Evolutionary conservation across 148 eudicot genomes (phyloP).

Genomic region (Dysphania ambrosioides): DNA sequence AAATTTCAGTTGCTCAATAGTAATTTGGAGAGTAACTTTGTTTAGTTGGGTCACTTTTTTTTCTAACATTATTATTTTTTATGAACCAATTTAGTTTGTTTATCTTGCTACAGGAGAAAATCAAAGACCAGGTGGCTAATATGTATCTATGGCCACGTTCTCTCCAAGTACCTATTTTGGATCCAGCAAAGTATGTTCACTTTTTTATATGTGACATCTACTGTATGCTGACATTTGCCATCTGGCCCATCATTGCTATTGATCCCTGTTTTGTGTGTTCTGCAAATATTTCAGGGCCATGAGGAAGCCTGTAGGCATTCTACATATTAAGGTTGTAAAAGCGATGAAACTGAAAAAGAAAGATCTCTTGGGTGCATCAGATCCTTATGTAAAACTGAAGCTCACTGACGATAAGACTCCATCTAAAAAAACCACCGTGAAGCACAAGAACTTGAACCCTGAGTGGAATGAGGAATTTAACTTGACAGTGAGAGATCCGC

Average conservation of each 20-base stretch:
- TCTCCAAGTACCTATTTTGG: conserved; percentile 77
- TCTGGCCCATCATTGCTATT: neutral
- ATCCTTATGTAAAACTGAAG: conserved; percentile 81
- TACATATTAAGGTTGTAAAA: conserved; percentile 69
- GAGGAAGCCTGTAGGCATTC: conserved; percentile 79
- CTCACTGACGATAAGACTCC: conserved; percentile 77
- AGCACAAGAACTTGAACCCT: conserved; percentile 83
- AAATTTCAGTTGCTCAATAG: neutral
- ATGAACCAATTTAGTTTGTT: neutral
- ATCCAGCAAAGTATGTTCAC: conserved; percentile 61
- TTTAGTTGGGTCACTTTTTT: conserved; percentile 3
- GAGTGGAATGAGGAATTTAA: conserved; percentile 92
- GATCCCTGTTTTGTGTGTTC: conserved; percentile 2
- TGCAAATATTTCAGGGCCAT: conserved; percentile 53
- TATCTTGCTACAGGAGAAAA: conserved; percentile 52
- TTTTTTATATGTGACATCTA: neutral
- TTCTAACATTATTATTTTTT: neutral
- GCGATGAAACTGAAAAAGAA: conserved; percentile 79
- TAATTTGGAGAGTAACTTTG: neutral
- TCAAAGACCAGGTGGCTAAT: conserved; percentile 85
- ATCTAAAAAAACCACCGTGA: conserved; percentile 81
- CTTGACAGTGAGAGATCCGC: conserved; percentile 69
- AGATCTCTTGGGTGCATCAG: conserved; percentile 81
- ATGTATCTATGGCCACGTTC: conserved; percentile 95
- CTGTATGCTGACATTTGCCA: neutral